Evolutionary conservation across 352 stramenopile species (phyloP), one percentile per base, ranked within the genome.

Genomic region (Pythium aquatile): DNA sequence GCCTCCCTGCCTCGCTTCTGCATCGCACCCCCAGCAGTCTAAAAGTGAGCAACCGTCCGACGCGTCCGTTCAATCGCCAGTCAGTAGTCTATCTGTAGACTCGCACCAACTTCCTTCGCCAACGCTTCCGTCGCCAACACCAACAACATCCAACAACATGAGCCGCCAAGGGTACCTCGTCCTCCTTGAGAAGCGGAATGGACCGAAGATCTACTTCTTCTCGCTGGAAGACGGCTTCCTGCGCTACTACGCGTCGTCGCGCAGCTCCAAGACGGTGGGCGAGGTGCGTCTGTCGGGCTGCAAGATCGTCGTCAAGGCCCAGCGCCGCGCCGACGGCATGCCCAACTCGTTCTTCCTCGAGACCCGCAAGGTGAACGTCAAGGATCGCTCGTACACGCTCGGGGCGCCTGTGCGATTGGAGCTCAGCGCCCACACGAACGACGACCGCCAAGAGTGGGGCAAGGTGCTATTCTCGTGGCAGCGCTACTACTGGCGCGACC

Each of bases 401-500:
- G 81, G 80, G 39, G 75, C 67, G 16, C 70, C 77, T 24, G 66
- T 84, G 66, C 80, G 81, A 6, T 44, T 93, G 30, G 86, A 95
- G 66, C 74, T 95, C 16, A 91, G 76, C 51, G 84, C 79, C 14
- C 66, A 61, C 58, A 78, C 68, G 20, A 83, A 80, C 33, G 81
- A 91, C 16, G 84, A 90, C 55, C 83, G 86, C 6, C 82, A 93
- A 55, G 79, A 91, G 26, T 95, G 86, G 86, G 84, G 81, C 63
- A 88, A 88, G 56, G 84, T 83, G 58, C 79, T 95, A n/a, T 90
- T 92, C 63, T 93, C 84, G 8, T 95, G 86, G 86, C 86, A 95
- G 63, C 84, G 86, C 47, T 92, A 90, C 68, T 95, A 93, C 70
- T 95, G 85, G 85, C 83, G 85, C 55, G 85, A 93, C 44, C 85